Evolutionary conservation across 2,329 filamentous ascomycete genomes (phyloP).

Genomic region (Westerdykella sp.): DNA sequence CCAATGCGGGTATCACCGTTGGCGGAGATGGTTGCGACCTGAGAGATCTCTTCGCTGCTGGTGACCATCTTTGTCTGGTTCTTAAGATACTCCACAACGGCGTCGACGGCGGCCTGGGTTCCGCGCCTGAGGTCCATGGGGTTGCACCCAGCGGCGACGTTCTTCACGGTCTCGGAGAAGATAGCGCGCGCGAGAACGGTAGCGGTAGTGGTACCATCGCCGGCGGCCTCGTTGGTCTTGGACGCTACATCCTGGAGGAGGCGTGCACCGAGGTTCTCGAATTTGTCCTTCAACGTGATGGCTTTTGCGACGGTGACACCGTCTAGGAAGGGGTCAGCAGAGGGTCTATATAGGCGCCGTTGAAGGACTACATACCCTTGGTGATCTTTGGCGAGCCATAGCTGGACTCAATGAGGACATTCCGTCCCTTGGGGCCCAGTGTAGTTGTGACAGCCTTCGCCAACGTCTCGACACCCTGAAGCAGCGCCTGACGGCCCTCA

Average conservation of each 20-base stretch:
- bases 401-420: constrained; percentile 96
- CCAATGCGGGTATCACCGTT: constrained; percentile 96
- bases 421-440: constrained; percentile 94
- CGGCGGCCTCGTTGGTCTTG: constrained; percentile 98
- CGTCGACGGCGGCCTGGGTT: constrained; percentile 92
- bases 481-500: constrained; percentile 79
- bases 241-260: constrained; percentile 96
- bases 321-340: constrained; percentile 32
- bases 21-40: constrained; percentile 96
- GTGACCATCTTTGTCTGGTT: constrained; percentile 98
- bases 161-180: constrained; percentile 99
- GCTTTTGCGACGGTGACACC: constrained; percentile 61
- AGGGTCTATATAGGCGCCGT: background rate
- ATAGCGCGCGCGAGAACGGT: constrained; percentile 96
- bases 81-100: constrained; percentile 89
- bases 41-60: constrained; percentile 91
- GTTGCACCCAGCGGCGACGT: constrained; percentile 98
- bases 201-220: constrained; percentile 97
- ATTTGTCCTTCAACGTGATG: constrained; percentile 94
- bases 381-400: constrained; percentile 99
- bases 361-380: constrained; percentile 61
- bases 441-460: constrained; percentile 95
- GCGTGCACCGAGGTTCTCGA: constrained; percentile 96
- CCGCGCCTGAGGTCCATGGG: constrained; percentile 97
- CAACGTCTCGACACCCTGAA: constrained; percentile 93